Evolutionary conservation across 345 rosid species (phyloP), one percentile per base, ranked within the genome.

Genomic region (Viola odorata): DNA sequence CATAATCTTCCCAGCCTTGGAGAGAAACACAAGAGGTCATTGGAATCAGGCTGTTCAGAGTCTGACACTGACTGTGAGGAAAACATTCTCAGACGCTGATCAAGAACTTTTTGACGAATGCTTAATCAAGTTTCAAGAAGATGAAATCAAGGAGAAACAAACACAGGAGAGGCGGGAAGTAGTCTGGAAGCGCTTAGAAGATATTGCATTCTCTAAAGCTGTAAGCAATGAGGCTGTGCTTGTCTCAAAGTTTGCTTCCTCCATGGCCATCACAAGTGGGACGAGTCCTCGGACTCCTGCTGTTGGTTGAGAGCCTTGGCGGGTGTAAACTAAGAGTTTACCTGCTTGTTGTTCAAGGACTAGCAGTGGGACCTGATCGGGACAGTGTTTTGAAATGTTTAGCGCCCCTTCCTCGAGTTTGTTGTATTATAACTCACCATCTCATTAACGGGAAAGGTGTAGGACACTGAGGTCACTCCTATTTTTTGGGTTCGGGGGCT

Each of bases 161-260:
- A 61, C 56, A 48, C 61, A 32, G 69, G 80, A 82, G 47, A 86
- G 77, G 72, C 68, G 86, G 23, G 85, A 82, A 63, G 50, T 72
- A 55, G 76, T 65, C 15, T 89, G 94, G 96, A 84, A 83, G 75
- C 74, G 64, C 39, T 71, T 89, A 74, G 94, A 86, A 73, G 85
- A 89, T 11, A 60, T 78, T 63, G 91, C 89, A 3, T 82, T 85
- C 58, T 82, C 89, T 6, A 80, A 71, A 59, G 74, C 73, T 42
- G 75, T 78, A 37, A 81, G 77, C 71, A 80, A 69, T 5, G 89
- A 81, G 77, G 87, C 85, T 39, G 80, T 77, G 37, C 80, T 83
- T 7, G 80, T 82, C 41, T 66, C 85, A 9, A 84, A 69, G 59
- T 84, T 81, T 10, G 66, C 53, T 57, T 78, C 89, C 38, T 74